Conservation (phyloP, 495 filamentous ascomycete genomes). For the Neurospora sp. region DNA sequence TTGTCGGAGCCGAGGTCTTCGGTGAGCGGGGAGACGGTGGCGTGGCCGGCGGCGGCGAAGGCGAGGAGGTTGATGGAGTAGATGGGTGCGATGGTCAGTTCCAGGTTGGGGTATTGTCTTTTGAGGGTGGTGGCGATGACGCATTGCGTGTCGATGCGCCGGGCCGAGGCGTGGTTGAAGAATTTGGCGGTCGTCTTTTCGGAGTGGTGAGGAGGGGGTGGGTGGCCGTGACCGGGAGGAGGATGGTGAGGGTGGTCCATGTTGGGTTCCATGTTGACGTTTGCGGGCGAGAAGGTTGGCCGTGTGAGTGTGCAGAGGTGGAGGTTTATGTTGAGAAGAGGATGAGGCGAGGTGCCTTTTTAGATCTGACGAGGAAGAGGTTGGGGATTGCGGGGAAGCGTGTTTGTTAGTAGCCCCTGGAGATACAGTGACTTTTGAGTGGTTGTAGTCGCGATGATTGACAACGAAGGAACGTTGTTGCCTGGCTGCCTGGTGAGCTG, state of each 20-base stretch:
- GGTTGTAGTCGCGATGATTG: neutral
- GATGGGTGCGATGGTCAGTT: slow-evolving; percentile 33
- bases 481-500: too few species aligned
- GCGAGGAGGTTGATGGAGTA: slow-evolving; percentile 32
- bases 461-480: too few species aligned
- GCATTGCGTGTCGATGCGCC: slow-evolving; percentile 41
- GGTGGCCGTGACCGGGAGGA: neutral
- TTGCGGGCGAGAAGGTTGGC: neutral
- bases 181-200: slow-evolving; percentile 18
- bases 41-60: slow-evolving; percentile 41
- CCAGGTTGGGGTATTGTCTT: slow-evolving; percentile 39
- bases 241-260: neutral
- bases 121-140: slow-evolving; percentile 40
- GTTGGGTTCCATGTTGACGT: neutral
- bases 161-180: slow-evolving; percentile 37
- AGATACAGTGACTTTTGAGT: neutral
- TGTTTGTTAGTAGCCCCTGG: neutral
- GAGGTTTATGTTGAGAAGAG: neutral
- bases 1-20: slow-evolving; percentile 17
- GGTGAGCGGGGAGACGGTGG: slow-evolving; percentile 25
- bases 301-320: neutral
- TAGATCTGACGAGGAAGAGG: neutral
- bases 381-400: slow-evolving; percentile 4
- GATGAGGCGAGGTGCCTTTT: neutral
- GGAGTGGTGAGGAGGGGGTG: neutral